Base-by-base conservation (phyloP, 2,329 filamentous ascomycete species). In the Atkinsonella hypoxylon region DNA sequence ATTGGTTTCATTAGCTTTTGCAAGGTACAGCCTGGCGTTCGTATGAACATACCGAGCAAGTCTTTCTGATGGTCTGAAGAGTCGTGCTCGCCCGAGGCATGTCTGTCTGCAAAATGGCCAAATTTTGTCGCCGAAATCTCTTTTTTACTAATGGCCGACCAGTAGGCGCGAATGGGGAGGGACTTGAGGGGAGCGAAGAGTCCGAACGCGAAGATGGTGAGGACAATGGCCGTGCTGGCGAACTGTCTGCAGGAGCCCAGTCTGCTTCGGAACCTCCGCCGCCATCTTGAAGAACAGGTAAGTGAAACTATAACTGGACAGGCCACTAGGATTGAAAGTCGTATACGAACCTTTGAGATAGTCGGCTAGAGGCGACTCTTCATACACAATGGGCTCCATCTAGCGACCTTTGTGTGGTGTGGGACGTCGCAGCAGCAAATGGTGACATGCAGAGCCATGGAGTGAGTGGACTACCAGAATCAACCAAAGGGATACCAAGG, bases 371-470 rank as follows among this genome's bases (percentile, higher is more conserved):
- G 90, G 90, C 65, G 87, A 87, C 71, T 89, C 83, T 71, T 93
- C 81, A 70, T 86, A 87, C 60, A 95, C 81, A 61, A 95, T 77
- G 62, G 86, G 82, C 78, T 95, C 90, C 90, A 96, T 67, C 56
- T 63, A 59, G 58, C 56, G 59, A 57, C 48, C 38, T 31, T 30
- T 45, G 41, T 47, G 53, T 51, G 32, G 50, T 52, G 52, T 59
- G 48, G 58, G 59, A 61, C 56, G 57, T 50, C 54, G 55, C 55
- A 50, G 55, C 55, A 50, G 58, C 17, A 58, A 56, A 54, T 51
- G 55, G 46, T 54, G 54, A 58, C 56, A 58, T 57, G 54, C 56
- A 61, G 53, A 61, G 63, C 61, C 62, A 64, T 65, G 54, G 61
- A 50, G 38, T 39, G 26, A 41, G 17, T 30, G 22, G 47, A 49